phyloP scores from a whole-genome alignment of 257 asterid genomes.

The Scutellaria baicalensis region DNA sequence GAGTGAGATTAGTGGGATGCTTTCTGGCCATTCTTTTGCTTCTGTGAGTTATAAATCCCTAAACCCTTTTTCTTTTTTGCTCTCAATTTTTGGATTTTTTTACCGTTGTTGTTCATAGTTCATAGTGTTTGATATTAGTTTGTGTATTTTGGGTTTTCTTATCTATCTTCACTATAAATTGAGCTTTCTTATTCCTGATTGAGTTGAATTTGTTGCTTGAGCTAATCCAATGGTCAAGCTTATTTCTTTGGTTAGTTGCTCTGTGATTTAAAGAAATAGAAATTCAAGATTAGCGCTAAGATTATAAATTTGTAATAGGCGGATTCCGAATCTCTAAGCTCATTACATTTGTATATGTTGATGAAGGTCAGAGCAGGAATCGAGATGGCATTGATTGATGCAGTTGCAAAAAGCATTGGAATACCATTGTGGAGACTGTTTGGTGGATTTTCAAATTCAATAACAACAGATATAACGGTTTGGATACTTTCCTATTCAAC shows the following conservation, averaged over 20 bases:
- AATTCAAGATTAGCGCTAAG: neutral
- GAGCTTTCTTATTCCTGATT: neutral
- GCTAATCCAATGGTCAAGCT: too few species aligned
- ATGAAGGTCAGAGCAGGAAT: slow-evolving; percentile 93
- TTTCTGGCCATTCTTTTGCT: slow-evolving; percentile 73
- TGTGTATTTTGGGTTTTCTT: neutral
- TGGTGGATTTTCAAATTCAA: slow-evolving; percentile 69
- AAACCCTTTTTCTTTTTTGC: neutral
- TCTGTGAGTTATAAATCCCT: slow-evolving; percentile 44
- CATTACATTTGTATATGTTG: slow-evolving; percentile 20
- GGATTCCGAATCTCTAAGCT: slow-evolving; percentile 3
- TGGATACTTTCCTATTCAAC: slow-evolving; percentile 16
- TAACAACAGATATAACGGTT: slow-evolving; percentile 86
- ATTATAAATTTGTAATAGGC: neutral
- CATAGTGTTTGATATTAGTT: neutral
- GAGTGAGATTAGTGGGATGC: slow-evolving; percentile 41
- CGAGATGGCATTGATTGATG: slow-evolving; percentile 95
- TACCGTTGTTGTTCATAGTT: neutral
- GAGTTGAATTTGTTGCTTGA: neutral
- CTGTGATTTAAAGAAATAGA: neutral
- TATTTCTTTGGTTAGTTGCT: too few species aligned
- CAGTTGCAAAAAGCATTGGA: slow-evolving; percentile 75
- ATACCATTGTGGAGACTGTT: slow-evolving; percentile 84
- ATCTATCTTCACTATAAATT: neutral
- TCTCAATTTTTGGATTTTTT: neutral